These are phyloP conservation scores for Oxytropis ochrocephala DNA, from an alignment of 306 rosid genomes.

Conservation along the genomic window DNA sequence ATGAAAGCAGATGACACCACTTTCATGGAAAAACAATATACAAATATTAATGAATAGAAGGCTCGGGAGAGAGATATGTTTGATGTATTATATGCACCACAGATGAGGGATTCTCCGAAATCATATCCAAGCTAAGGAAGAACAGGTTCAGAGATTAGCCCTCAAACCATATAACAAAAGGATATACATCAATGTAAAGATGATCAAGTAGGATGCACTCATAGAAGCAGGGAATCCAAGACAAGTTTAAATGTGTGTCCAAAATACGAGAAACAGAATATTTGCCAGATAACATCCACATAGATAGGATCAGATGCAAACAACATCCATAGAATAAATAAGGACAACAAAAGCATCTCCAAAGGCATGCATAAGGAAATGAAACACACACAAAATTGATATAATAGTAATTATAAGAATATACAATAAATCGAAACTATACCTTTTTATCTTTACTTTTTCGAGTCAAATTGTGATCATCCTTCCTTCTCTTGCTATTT, in stretches of 20 bases:
- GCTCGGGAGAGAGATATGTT: background rate
- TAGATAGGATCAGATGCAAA: background rate
- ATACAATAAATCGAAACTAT: slow-evolving; percentile 1
- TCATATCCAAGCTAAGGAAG: background rate
- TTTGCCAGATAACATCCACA: background rate
- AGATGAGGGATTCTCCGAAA: background rate
- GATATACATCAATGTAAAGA: slow-evolving; percentile 5
- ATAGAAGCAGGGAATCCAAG: background rate
- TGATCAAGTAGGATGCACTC: background rate
- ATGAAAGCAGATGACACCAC: background rate
- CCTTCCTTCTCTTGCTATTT: slow-evolving; percentile 97
- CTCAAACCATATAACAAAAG: background rate
- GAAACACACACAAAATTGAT: background rate
- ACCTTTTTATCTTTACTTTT: slow-evolving; percentile 94
- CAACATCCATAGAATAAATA: background rate
- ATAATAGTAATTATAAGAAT: background rate
- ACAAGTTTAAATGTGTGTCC: background rate
- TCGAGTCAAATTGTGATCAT: slow-evolving; percentile 66
- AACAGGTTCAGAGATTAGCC: background rate
- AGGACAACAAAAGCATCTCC: background rate
- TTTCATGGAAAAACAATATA: too few species aligned
- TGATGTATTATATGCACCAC: background rate
- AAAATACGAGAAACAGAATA: background rate
- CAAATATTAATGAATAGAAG: background rate
- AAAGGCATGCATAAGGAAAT: background rate